phyloP scores from a whole-genome alignment of 1,284 basidiomycete species.

The Chalciporus piperatoides region DNA sequence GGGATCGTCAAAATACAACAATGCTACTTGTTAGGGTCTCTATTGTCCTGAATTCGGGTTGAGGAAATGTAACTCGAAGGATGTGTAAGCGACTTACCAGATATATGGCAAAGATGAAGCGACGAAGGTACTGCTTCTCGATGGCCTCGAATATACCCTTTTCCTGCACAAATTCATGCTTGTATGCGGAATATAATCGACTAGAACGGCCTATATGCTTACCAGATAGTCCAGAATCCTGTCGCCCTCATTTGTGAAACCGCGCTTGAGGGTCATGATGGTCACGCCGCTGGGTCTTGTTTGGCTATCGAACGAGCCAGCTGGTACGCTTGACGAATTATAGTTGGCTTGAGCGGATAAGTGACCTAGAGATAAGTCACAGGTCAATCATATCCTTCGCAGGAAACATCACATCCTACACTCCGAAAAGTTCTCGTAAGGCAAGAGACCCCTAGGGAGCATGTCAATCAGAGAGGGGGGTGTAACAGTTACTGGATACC shows the following conservation, averaged over 20 bases:
- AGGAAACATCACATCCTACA: slow-evolving; percentile 38
- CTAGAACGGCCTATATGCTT: slow-evolving; percentile 25
- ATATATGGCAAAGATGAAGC: slow-evolving; percentile 80
- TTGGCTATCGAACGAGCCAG: slow-evolving; percentile 24
- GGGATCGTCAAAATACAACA: slow-evolving; percentile 19
- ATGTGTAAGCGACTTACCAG: slow-evolving; percentile 44
- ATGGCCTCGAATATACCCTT: slow-evolving; percentile 77
- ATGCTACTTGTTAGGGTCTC: slow-evolving; percentile 73
- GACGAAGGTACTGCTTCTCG: slow-evolving; percentile 70
- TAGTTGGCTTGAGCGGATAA: slow-evolving; percentile 28
- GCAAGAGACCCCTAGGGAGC: slow-evolving; percentile 46
- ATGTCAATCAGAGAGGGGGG: slow-evolving; percentile 8
- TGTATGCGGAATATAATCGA: slow-evolving; percentile 5
- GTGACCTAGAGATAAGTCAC: slow-evolving; percentile 22
- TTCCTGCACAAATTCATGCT: slow-evolving; percentile 46
- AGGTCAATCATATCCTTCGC: not conserved
- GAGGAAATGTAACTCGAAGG: not conserved
- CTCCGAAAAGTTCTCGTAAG: slow-evolving; percentile 76
- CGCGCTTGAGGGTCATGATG: slow-evolving; percentile 65
- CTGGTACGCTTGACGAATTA: slow-evolving; percentile 12
- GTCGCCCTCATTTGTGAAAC: slow-evolving; percentile 76
- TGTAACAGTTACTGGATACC: slow-evolving; percentile 37
- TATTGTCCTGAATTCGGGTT: slow-evolving; percentile 51
- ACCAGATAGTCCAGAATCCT: slow-evolving; percentile 76
- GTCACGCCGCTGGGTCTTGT: slow-evolving; percentile 28